phyloP scores from a whole-genome alignment of 805 yeast genomes.

The Candida tibetensis region DNA sequence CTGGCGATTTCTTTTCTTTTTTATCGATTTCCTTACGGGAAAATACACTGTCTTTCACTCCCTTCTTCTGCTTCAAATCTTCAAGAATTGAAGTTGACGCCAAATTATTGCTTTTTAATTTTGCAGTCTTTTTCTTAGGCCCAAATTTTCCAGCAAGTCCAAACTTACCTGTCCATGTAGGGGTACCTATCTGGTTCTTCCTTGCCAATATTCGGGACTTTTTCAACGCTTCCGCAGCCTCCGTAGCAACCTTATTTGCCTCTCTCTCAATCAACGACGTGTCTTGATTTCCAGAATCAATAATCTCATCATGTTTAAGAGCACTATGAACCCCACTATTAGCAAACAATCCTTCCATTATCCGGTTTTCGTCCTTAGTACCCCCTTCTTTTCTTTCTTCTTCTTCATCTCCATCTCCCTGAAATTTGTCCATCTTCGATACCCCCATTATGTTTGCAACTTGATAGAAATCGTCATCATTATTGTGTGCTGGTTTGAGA shows the following conservation, averaged over 20 bases:
- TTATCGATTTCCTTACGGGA: constrained; percentile 5
- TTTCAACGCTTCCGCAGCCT: constrained; percentile 54
- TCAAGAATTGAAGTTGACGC: constrained; percentile 52
- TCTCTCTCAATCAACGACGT: constrained; percentile 56
- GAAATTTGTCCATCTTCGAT: constrained; percentile 63
- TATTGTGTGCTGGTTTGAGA: constrained; percentile 30
- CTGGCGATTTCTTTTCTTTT: constrained; percentile 7
- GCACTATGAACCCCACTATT: constrained; percentile 71
- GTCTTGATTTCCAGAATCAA: constrained; percentile 55
- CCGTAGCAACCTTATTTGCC: constrained; percentile 55
- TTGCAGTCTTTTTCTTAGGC: constrained; percentile 12
- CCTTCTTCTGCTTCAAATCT: constrained; percentile 44
- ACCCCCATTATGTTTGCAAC: constrained; percentile 71
- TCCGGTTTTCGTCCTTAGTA: constrained; percentile 47
- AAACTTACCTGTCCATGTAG: constrained; percentile 95
- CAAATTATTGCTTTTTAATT: constrained; percentile 3
- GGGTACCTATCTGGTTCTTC: constrained; percentile 61
- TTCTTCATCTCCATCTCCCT: constrained; percentile 45
- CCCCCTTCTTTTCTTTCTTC: constrained; percentile 15
- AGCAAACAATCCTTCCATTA: constrained; percentile 75
- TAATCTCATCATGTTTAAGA: constrained; percentile 73
- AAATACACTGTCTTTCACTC: constrained; percentile 23
- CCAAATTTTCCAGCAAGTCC: constrained; percentile 74
- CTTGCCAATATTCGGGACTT: constrained; percentile 57
- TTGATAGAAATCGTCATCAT: constrained; percentile 63